Conservation (phyloP, 495 filamentous ascomycete genomes). For the Penicillium paxilli region DNA sequence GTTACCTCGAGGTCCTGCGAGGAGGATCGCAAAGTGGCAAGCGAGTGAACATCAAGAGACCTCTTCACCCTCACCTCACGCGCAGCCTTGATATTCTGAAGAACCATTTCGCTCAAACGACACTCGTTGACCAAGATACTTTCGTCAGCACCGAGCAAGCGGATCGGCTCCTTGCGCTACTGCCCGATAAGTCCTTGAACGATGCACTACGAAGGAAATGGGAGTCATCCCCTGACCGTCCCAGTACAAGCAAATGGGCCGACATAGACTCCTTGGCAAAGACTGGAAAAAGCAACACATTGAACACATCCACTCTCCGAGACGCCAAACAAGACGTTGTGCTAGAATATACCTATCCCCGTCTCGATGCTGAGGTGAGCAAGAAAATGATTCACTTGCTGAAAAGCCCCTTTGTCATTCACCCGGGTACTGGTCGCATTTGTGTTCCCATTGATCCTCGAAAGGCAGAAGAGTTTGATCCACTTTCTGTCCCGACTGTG, state of each 20-base stretch:
- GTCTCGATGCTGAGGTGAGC: constrained; percentile 91
- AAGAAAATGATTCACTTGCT: constrained; percentile 98
- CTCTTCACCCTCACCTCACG: constrained; percentile 84
- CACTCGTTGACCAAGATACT: constrained; percentile 83
- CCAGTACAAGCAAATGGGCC: constrained; percentile 80
- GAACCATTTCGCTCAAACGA: constrained; percentile 74
- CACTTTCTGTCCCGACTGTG: constrained; percentile 82
- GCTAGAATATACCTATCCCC: constrained; percentile 97
- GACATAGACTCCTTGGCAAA: constrained; percentile 88
- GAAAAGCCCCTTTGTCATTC: constrained; percentile 93
- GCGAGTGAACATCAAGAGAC: constrained; percentile 80
- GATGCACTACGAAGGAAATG: constrained; percentile 84
- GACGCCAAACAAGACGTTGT: constrained; percentile 93
- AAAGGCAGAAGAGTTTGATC: constrained; percentile 77
- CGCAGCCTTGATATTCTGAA: constrained; percentile 84
- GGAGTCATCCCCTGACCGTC: constrained; percentile 75
- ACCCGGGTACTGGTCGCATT: constrained; percentile 89
- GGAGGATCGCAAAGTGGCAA: constrained; percentile 85
- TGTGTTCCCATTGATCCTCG: constrained; percentile 89
- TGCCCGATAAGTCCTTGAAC: constrained; percentile 74
- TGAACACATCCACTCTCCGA: constrained; percentile 66
- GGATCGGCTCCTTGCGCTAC: constrained; percentile 71
- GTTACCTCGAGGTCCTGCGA: constrained; percentile 83
- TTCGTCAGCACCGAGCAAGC: constrained; percentile 67
- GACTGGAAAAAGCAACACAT: constrained; percentile 61